A percentile compares a stretch with the other conserved stretches of the same genome.
phyloP scores from a whole-genome alignment of 179 eudicot genomes.

The Beta macrorhiza region DNA sequence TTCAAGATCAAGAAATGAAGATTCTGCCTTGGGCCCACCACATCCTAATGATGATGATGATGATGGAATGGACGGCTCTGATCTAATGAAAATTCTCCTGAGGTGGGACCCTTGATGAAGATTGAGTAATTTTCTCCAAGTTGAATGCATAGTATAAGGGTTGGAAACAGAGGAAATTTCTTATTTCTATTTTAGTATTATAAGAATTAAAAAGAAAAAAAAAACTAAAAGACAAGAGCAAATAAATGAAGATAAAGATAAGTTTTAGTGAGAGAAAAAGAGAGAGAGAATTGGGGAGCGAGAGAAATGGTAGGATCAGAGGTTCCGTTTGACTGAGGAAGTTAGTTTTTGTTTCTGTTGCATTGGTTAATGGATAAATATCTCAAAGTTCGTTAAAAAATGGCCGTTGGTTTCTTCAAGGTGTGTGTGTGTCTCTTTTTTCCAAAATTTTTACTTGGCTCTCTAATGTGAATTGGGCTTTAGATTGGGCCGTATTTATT shows the following conservation, averaged over 20 bases:
- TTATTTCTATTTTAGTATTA: no score
- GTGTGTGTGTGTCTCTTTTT: neutral
- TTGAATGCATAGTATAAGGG: constrained; percentile 41
- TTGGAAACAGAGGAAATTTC: no score
- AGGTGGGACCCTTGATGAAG: constrained; percentile 19
- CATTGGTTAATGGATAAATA: neutral
- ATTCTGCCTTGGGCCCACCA: neutral
- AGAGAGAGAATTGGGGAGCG: constrained; percentile 3
- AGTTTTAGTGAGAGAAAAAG: neutral
- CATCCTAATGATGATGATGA: neutral
- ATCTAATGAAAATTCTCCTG: constrained; percentile 27
- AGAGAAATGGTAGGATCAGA: constrained; percentile 39
- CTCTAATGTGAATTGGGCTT: no score
- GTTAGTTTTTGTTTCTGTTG: neutral
- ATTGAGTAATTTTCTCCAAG: constrained; percentile 32
- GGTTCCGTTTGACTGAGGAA: constrained; percentile 20
- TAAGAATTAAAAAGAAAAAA: no score
- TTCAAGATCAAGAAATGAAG: neutral
- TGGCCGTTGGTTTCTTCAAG: no score
- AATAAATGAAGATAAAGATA: neutral
- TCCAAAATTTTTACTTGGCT: neutral
- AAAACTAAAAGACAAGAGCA: no score
- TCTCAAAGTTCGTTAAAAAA: neutral
- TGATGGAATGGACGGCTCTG: constrained; percentile 15
- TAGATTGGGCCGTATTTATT: no score